These are phyloP conservation scores for Hirschioporus abietinus DNA, from an alignment of 768 basidiomycete genomes.

Conservation along the genomic window DNA sequence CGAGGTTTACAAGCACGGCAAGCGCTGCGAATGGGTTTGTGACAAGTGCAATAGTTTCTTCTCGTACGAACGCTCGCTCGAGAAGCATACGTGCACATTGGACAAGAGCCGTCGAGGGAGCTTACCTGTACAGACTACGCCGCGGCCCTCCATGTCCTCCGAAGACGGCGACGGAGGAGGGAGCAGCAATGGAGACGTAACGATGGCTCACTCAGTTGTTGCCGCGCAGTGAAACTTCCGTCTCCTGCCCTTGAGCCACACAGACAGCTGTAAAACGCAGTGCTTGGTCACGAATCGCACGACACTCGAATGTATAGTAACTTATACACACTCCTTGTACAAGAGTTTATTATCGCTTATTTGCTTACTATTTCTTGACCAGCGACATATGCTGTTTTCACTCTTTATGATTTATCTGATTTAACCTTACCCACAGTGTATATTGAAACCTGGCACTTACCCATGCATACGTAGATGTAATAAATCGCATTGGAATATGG, in stretches of 20 bases:
- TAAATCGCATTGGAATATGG: neutral
- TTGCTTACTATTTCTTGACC: neutral
- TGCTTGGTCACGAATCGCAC: neutral
- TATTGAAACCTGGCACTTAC: neutral
- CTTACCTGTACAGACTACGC: neutral
- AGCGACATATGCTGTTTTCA: neutral
- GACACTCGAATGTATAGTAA: neutral
- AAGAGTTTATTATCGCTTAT: neutral
- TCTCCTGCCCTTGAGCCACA: neutral
- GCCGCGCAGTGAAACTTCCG: neutral
- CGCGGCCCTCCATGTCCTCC: neutral
- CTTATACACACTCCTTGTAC: neutral
- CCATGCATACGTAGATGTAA: neutral
- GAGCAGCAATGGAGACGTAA: neutral
- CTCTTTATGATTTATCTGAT: neutral
- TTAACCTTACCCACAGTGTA: neutral
- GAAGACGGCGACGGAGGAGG: neutral
- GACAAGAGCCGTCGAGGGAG: neutral
- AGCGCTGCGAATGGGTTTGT: constrained; percentile 50
- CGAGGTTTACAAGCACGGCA: constrained; percentile 54
- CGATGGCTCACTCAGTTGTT: neutral
- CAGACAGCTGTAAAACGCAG: neutral
- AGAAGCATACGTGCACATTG: constrained; percentile 43
- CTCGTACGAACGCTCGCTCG: constrained; percentile 45
- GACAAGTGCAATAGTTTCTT: constrained; percentile 49